Base-by-base conservation (phyloP, 192 early-diverging fungal genomes). In the Linnemannia hyalina region DNA sequence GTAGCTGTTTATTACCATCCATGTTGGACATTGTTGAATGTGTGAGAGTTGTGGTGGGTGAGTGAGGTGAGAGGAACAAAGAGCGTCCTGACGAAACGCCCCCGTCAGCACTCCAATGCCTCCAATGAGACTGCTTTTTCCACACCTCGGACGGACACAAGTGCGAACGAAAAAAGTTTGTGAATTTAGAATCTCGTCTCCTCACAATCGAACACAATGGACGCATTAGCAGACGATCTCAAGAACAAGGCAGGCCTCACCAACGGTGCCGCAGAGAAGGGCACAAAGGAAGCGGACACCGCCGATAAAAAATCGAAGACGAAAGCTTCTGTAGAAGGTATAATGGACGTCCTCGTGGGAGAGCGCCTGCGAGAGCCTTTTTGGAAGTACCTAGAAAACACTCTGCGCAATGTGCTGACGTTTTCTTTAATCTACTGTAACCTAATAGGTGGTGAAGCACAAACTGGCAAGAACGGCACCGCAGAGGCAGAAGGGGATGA, bases 1-100 rank as follows among this genome's bases (percentile, higher is more conserved):
- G 6, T n/a, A 6, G 23, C 38, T 40, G 36, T 42, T 41, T 26
- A 60, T 77, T 82, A 82, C 81, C 73, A 41, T 82, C 81, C 75
- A 82, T 82, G 47, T 32, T 70, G 60, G 60, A 65, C 26, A 65
- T 65, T 60, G 26, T 65, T 49, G 41, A 70, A 72, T 80, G 57
- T 44, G 26, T 46, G 40, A 49, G 49, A 46, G 38, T 70, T 32
- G 63, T 20, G 41, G 63, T 57, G 57, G 52, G 5, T 23, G 11
- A 52, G 13, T 20, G 36, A n/a, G n/a, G 36, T 4, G 26, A 26
- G 9, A 47, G 18, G 15, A 77, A n/a, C 7, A 29, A 44, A 70
- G 32, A n/a, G 68, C 68, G 65, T 54, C 63, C 20, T 16, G 16
- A 23, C 36, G 13, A 44, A 32, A 76, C 63, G 73, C 60, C 60